These are phyloP conservation scores for Cucumis sativus DNA, from an alignment of 306 rosid genomes.

Conservation along the genomic window DNA sequence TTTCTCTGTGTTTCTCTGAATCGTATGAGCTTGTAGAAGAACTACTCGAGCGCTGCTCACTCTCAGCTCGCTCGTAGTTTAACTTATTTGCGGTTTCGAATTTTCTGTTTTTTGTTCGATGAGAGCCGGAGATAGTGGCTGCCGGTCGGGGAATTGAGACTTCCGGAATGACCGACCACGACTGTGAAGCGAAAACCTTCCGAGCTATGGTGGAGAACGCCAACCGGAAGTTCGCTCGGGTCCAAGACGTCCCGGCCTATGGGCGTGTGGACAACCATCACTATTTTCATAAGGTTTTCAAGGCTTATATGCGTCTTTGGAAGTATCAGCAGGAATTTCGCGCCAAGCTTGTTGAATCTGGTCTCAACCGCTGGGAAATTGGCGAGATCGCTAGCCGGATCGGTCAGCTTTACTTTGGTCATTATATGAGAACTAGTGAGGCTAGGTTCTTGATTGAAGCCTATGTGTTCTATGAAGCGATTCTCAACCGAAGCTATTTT, in stretches of 20 bases:
- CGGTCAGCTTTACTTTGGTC: constrained; percentile 92
- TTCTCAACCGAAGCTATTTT: constrained; percentile 74
- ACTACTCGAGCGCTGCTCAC: not conserved
- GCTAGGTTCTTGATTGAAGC: constrained; percentile 77
- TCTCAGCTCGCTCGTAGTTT: not conserved
- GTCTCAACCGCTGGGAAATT: constrained; percentile 94
- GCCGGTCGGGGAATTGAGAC: constrained; percentile 21
- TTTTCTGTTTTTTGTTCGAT: constrained; percentile 28
- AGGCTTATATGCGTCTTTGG: constrained; percentile 81
- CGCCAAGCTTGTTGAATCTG: constrained; percentile 51
- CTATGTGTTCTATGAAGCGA: constrained; percentile 86
- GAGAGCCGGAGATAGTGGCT: constrained; percentile 25
- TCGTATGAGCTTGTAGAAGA: not conserved
- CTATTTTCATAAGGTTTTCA: constrained; percentile 82
- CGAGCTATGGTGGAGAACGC: constrained; percentile 86
- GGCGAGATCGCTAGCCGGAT: constrained; percentile 99
- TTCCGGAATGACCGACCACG: constrained; percentile 46
- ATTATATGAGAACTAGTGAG: constrained; percentile 89
- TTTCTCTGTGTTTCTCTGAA: not conserved
- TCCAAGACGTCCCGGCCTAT: constrained; percentile 81
- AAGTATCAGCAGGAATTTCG: constrained; percentile 87
- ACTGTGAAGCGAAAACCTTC: constrained; percentile 39
- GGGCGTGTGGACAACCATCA: constrained; percentile 54
- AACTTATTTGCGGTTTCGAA: not conserved
- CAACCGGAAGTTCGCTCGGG: constrained; percentile 85